Conservation (phyloP, 441 rosid genomes). For the Hypseocharis bilobata region DNA sequence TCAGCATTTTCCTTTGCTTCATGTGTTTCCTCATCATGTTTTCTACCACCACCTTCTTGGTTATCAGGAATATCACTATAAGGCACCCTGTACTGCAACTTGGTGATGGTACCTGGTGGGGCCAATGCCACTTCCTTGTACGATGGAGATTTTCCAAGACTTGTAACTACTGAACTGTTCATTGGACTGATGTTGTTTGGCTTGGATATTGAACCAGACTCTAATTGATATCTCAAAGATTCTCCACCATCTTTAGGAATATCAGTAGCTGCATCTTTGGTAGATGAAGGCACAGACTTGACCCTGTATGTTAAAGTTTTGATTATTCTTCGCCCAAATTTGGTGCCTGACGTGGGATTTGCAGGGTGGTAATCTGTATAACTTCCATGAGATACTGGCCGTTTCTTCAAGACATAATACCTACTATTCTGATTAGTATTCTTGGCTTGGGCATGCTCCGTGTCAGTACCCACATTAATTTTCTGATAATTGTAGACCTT, state of each 20-base stretch:
- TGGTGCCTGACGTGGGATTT: conserved; percentile 51
- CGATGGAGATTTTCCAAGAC: conserved; percentile 69
- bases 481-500: conserved; percentile 66
- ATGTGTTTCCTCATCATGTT: conserved; percentile 30
- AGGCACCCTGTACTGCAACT: conserved; percentile 62
- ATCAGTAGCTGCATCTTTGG: conserved; percentile 34
- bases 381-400: conserved; percentile 57
- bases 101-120: conserved; percentile 90
- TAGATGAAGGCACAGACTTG: conserved; percentile 52
- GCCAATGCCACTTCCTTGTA: conserved; percentile 99
- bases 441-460: conserved; percentile 44
- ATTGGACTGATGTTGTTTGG: conserved; percentile 32
- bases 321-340: conserved; percentile 66
- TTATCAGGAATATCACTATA: conserved; percentile 29
- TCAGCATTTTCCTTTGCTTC: conserved; percentile 34
- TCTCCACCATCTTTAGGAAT: conserved; percentile 34
- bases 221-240: conserved; percentile 34
- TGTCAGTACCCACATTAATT: conserved; percentile 50
- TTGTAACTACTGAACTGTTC: conserved; percentile 48
- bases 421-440: conserved; percentile 49
- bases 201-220: conserved; percentile 24
- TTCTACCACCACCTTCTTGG: conserved; percentile 30
- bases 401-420: conserved; percentile 61
- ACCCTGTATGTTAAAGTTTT: conserved; percentile 81
- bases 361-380: conserved; percentile 47